A percentile compares a stretch with the other conserved stretches of the same genome.
phyloP scores from a whole-genome alignment of 352 stramenopile genomes.

The Pythium coloratum region DNA sequence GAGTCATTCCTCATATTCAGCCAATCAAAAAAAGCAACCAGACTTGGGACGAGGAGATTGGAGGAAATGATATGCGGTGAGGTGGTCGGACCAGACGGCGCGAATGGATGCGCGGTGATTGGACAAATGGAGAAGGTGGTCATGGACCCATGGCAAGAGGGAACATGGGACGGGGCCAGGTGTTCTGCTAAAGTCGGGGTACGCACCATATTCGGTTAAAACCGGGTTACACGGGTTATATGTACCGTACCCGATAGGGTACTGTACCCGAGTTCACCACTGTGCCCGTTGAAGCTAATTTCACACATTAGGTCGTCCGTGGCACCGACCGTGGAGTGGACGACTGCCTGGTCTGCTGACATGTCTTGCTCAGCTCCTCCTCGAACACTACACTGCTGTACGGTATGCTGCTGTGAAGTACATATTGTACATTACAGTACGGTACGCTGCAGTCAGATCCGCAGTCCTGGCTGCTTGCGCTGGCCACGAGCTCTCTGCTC shows the following conservation, averaged over 20 bases:
- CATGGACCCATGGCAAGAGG: not conserved
- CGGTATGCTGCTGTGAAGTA: not conserved
- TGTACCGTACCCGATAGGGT: not conserved
- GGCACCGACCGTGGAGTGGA: not conserved
- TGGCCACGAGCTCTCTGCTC: not conserved
- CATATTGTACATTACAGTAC: not conserved
- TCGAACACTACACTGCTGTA: not conserved
- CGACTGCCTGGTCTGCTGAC: slow-evolving; percentile 4
- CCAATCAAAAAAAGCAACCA: not conserved
- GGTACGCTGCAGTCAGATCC: not conserved
- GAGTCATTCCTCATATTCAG: not conserved
- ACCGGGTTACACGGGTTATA: not conserved
- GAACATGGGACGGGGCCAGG: not conserved
- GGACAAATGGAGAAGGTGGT: not conserved
- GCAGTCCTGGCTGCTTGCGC: too few species aligned
- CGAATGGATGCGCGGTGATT: slow-evolving; percentile 9
- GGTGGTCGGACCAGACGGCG: slow-evolving; percentile 10
- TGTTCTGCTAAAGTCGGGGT: not conserved
- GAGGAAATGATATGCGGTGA: not conserved
- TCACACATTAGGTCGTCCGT: too few species aligned
- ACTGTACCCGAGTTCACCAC: not conserved
- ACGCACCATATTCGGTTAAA: not conserved
- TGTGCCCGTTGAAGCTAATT: too few species aligned
- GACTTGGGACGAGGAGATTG: not conserved
- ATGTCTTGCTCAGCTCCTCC: not conserved